A percentile compares a stretch with the other conserved stretches of the same genome.
phyloP scores from a whole-genome alignment of 2,329 filamentous ascomycete genomes.

The Penicillium sp. region DNA sequence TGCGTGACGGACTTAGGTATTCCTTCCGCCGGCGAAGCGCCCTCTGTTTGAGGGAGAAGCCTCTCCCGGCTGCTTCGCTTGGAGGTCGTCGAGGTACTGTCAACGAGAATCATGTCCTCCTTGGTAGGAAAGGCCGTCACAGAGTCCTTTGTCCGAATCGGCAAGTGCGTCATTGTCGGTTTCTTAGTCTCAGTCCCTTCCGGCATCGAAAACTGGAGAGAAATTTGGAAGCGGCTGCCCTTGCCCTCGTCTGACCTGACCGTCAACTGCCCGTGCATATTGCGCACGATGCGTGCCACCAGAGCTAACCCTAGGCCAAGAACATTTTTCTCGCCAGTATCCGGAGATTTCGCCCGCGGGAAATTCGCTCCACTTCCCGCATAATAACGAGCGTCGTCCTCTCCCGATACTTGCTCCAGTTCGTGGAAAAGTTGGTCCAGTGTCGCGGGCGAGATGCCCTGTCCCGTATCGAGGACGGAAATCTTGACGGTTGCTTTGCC shows the following conservation, averaged over 20 bases:
- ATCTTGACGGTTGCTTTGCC: constrained; percentile 72
- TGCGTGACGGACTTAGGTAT: no score
- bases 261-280: constrained; percentile 86
- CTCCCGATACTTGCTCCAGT: constrained; percentile 67
- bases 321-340: constrained; percentile 48
- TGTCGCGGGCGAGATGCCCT: constrained; percentile 63
- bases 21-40: no score
- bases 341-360: not conserved
- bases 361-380: not conserved
- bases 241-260: constrained; percentile 82
- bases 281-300: constrained; percentile 84
- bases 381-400: constrained; percentile 55
- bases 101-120: constrained; percentile 46
- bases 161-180: constrained; percentile 17
- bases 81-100: constrained; percentile 29
- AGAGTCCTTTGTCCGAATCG: constrained; percentile 18
- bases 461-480: constrained; percentile 74
- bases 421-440: constrained; percentile 66
- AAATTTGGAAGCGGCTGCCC: constrained; percentile 81
- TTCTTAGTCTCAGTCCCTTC: constrained; percentile 17
- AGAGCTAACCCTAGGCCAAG: constrained; percentile 84
- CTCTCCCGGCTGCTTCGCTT: constrained; percentile 11
- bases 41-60: constrained; percentile 3
- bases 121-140: constrained; percentile 23
- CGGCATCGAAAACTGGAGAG: constrained; percentile 74